Evolutionary conservation across 139 green algal species (phyloP).

Genomic region (Diplosphaera chodatii): DNA sequence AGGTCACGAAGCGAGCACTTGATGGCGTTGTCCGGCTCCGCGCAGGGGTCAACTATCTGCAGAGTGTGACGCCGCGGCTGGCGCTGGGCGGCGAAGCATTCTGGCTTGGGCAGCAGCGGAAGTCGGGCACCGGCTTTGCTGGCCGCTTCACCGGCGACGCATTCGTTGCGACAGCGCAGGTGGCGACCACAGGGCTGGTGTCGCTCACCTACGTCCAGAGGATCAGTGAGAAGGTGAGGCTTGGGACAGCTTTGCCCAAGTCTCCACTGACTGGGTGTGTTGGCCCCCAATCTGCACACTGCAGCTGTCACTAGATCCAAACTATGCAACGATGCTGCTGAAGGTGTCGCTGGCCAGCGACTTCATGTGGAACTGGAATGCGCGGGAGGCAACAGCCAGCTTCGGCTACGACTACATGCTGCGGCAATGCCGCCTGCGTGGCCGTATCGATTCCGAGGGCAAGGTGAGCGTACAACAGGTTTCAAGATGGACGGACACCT

Average conservation of each 20-base stretch:
- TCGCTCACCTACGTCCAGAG: conserved; percentile 87
- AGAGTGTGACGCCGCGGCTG: conserved; percentile 84
- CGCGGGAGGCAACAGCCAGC: conserved; percentile 75
- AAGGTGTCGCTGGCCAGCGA: conserved; percentile 81
- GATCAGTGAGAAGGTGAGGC: conserved; percentile 80
- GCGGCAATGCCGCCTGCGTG: conserved; percentile 69
- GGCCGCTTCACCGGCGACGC: conserved; percentile 61
- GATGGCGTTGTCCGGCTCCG: too few relatives aligned
- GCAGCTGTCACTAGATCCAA: too few relatives aligned
- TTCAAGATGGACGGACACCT: too few relatives aligned
- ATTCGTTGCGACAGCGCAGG: conserved; percentile 62
- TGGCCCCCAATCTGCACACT: too few relatives aligned
- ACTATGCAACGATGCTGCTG: too few relatives aligned
- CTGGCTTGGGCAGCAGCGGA: conserved; percentile 79
- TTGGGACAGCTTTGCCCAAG: not conserved
- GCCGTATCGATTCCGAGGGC: conserved; percentile 66
- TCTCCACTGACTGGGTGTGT: too few relatives aligned
- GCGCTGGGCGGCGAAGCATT: conserved; percentile 86
- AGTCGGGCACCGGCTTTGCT: conserved; percentile 62
- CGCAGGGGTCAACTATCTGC: conserved; percentile 89
- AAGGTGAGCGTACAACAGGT: conserved; percentile 18
- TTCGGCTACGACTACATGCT: conserved; percentile 98
- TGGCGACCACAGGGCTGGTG: conserved; percentile 92
- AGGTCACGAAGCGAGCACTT: too few relatives aligned
- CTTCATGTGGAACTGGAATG: conserved; percentile 90